phyloP scores from a whole-genome alignment of 768 basidiomycete species.

The Tulasnella sp. region DNA sequence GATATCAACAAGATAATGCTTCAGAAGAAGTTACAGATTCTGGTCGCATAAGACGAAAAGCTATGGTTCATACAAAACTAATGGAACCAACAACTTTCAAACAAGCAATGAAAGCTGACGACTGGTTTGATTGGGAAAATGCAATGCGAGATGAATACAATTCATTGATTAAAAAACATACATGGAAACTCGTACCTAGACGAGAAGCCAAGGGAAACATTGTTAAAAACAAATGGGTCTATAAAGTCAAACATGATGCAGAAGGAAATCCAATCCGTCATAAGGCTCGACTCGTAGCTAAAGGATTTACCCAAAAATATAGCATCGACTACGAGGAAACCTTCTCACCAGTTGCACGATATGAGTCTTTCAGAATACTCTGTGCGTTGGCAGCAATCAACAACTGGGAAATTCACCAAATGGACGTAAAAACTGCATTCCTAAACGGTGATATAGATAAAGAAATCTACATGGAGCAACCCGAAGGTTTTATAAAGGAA shows the following conservation, averaged over 20 bases:
- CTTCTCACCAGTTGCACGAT: conserved; percentile 12
- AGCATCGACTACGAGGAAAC: conserved; percentile 23
- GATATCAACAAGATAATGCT: neutral
- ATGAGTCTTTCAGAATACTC: conserved; percentile 1
- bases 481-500: conserved; percentile 13
- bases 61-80: neutral
- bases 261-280: conserved; percentile 18
- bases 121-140: neutral
- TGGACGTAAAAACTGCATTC: conserved; percentile 15
- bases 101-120: neutral
- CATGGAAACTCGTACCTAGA: conserved; percentile 16
- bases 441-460: conserved; percentile 17
- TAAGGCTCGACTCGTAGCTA: conserved; percentile 23
- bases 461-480: conserved; percentile 16
- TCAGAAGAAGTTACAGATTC: neutral
- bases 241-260: conserved; percentile 19
- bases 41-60: neutral
- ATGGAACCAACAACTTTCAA: neutral
- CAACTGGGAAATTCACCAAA: conserved; percentile 14
- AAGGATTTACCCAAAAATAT: conserved; percentile 22
- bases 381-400: conserved; percentile 3
- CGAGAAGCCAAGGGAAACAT: conserved; percentile 17
- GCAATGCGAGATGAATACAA: neutral
- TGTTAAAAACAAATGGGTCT: conserved; percentile 22
- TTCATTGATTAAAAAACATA: conserved; percentile 6